A percentile compares a stretch with the other conserved stretches of the same genome.
These are phyloP conservation scores for Eucalyptus shirleyi DNA, from an alignment of 345 rosid genomes.

Conservation along the genomic window DNA sequence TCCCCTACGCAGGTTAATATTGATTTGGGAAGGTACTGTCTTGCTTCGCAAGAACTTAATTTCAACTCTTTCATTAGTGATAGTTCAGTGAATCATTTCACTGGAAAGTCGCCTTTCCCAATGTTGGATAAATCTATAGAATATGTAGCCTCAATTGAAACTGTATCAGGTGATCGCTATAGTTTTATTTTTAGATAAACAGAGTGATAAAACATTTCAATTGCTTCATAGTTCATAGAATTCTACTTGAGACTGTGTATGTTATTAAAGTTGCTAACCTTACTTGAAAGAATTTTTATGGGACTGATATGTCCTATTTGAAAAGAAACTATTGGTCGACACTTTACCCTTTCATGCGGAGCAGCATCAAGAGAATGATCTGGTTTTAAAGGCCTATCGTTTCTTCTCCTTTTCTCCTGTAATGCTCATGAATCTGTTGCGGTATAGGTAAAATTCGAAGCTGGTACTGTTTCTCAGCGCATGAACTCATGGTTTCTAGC, in stretches of 20 bases:
- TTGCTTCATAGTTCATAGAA: background rate
- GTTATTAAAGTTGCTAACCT: background rate
- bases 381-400: background rate
- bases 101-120: constrained; percentile 77
- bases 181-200: background rate
- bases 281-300: background rate
- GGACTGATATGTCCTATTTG: background rate
- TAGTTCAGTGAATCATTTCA: constrained; percentile 22
- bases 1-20: too few relatives aligned
- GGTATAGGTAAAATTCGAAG: constrained; percentile 57
- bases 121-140: constrained; percentile 66
- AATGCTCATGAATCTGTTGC: background rate
- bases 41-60: constrained; percentile 10
- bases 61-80: constrained; percentile 17
- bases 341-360: background rate
- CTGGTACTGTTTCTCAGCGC: constrained; percentile 96
- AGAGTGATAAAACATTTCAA: background rate
- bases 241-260: background rate
- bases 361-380: background rate
- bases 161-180: constrained; percentile 39
- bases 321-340: background rate
- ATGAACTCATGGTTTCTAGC: constrained; percentile 75
- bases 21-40: constrained; percentile 5
- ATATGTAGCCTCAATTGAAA: constrained; percentile 56
- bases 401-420: background rate